A percentile compares a stretch with the other conserved stretches of the same genome.
These are phyloP conservation scores for Helotiales sp. DNA, from an alignment of 2,329 filamentous ascomycete genomes.

Conservation along the genomic window DNA sequence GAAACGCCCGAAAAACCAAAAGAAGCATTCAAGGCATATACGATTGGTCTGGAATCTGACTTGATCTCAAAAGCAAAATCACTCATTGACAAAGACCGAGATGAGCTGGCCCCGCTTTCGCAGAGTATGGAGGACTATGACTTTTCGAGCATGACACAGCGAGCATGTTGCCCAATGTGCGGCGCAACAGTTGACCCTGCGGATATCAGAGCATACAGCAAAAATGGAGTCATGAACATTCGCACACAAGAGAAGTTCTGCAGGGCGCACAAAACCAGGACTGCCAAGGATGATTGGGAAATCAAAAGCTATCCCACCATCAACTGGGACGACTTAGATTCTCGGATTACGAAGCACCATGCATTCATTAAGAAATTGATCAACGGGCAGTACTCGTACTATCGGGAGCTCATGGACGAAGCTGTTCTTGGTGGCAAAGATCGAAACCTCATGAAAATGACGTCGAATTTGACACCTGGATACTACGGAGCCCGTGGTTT, in stretches of 20 bases:
- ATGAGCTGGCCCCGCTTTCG: background rate
- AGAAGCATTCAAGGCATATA: slow-evolving; percentile 20
- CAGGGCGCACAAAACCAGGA: slow-evolving; percentile 60
- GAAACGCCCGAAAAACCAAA: slow-evolving; percentile 18
- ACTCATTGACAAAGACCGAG: slow-evolving; percentile 13
- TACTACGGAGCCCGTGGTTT: slow-evolving; percentile 84
- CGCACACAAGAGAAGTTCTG: slow-evolving; percentile 68
- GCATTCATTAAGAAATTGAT: slow-evolving; percentile 63
- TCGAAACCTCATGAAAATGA: slow-evolving; percentile 62
- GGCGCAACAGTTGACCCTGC: slow-evolving; percentile 59
- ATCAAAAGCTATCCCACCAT: slow-evolving; percentile 69
- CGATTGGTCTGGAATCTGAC: slow-evolving; percentile 14
- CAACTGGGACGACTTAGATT: slow-evolving; percentile 67
- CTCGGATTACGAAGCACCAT: slow-evolving; percentile 63
- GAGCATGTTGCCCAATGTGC: slow-evolving; percentile 68
- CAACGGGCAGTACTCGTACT: slow-evolving; percentile 60
- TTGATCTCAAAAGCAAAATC: slow-evolving; percentile 15
- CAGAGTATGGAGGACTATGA: slow-evolving; percentile 17
- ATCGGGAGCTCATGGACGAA: slow-evolving; percentile 59
- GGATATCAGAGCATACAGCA: slow-evolving; percentile 58
- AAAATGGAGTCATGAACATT: slow-evolving; percentile 60
- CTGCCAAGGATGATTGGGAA: slow-evolving; percentile 51
- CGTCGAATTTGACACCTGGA: slow-evolving; percentile 64
- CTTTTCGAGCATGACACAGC: slow-evolving; percentile 37
- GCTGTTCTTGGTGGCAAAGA: slow-evolving; percentile 62